phyloP scores from a whole-genome alignment of 768 basidiomycete genomes.

The Trametes cinnabarina region DNA sequence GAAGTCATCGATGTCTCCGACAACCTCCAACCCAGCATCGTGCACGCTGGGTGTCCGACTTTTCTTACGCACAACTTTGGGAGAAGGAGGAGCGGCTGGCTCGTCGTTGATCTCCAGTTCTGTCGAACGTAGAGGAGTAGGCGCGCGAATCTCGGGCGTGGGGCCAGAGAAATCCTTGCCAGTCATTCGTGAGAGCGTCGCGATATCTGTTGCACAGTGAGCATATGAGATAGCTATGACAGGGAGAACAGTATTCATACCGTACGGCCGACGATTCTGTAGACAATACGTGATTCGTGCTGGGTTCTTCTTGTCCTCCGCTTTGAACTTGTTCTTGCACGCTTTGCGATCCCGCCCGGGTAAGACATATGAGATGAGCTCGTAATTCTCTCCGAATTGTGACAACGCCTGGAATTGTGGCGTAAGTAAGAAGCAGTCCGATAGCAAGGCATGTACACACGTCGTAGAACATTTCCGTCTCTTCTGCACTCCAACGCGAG shows the following conservation, averaged over 20 bases:
- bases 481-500: slow-evolving; percentile 85
- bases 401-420: slow-evolving; percentile 64
- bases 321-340: slow-evolving; percentile 91
- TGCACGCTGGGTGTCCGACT: slow-evolving; percentile 19
- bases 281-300: slow-evolving; percentile 73
- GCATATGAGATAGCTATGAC: neutral
- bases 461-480: slow-evolving; percentile 85
- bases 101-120: slow-evolving; percentile 21
- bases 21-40: slow-evolving; percentile 29
- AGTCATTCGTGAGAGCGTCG: slow-evolving; percentile 72
- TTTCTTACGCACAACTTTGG: slow-evolving; percentile 13
- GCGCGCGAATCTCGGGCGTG: slow-evolving; percentile 61
- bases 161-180: slow-evolving; percentile 86
- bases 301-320: slow-evolving; percentile 80
- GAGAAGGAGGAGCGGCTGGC: neutral
- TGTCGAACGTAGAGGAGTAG: slow-evolving; percentile 34
- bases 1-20: slow-evolving; percentile 31
- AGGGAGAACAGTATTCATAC: slow-evolving; percentile 42
- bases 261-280: slow-evolving; percentile 73
- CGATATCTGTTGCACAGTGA: slow-evolving; percentile 51
- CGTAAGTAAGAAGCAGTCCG: neutral
- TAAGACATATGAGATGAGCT: slow-evolving; percentile 82
- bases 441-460: slow-evolving; percentile 37
- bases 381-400: slow-evolving; percentile 91
- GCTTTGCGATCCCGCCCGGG: slow-evolving; percentile 85